Evolutionary conservation across 2,329 filamentous ascomycete genomes (phyloP), one percentile per base, ranked within the genome.

Genomic region (Eutypa lata): DNA sequence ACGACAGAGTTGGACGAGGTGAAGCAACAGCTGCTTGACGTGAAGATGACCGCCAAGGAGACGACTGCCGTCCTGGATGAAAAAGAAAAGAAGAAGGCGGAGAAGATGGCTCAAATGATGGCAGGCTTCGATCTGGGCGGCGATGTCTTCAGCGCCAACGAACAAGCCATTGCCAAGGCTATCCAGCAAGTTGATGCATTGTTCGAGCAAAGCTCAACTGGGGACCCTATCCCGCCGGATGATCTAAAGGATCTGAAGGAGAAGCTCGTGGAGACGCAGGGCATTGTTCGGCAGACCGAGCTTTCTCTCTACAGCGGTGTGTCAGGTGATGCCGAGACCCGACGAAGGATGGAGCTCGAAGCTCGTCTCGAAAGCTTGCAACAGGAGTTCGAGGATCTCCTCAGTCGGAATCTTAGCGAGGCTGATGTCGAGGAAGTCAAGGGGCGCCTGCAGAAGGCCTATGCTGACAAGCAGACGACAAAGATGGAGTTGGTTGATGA

Each of bases 51-150:
- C 61, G 91, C 93, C 53, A 96, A 94, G 76, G 94, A 97, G 74
- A 93, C 89, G 1, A 91, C 84, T 44, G 91, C 91, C 8, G 88
- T 91, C 16, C 76, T 95, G 19, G 93, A 97, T 63, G 94, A 97
- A 74, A 99, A 99, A 80, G 95, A 97, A 74, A 93, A 91, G 79
- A 92, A 91, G 76, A 99, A 99, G 81, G 91, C 92, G 1, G 94
- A 99, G 76, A 94, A 95, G 74, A 99, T 99, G 94, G 94, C 94
- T 43, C 90, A 97, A 81, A 99, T 99, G 94, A 97, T 99, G 93
- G 94, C 94, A 54, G 91, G 93, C 3, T 97, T 99, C 65, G 93
- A 99, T 66, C 83, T 99, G 33, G 93, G 91, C 44, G 88, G 89
- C 47, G 92, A 97, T 53, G 87, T 95, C 31, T 96, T 97, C 70